Evolutionary conservation across 2,329 filamentous ascomycete genomes (phyloP).

Genomic region (Colletotrichum tofieldiae): DNA sequence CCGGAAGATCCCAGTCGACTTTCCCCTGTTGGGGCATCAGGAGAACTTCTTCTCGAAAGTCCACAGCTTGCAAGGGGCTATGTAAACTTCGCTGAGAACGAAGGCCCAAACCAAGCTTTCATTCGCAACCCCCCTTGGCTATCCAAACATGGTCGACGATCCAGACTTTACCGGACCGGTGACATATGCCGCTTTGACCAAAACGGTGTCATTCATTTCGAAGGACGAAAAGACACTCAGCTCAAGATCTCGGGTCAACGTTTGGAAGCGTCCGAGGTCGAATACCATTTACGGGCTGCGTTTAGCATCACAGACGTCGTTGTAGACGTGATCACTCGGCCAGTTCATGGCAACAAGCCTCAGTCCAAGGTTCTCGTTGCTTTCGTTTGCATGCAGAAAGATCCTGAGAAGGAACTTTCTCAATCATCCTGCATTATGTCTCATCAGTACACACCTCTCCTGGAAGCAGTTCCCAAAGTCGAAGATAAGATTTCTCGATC

Average conservation of each 20-base stretch:
- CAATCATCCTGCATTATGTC: constrained; percentile 1
- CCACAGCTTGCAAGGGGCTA: constrained; percentile 35
- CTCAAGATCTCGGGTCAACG: constrained; percentile 51
- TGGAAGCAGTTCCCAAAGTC: constrained; percentile 1
- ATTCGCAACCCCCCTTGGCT: constrained; percentile 29
- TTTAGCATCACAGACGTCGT: constrained; percentile 29
- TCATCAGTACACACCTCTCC: neutral
- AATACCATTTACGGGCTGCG: constrained; percentile 33
- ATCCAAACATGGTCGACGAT: constrained; percentile 18
- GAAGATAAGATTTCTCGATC: constrained; percentile 2
- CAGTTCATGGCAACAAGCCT: neutral
- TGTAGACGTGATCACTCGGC: constrained; percentile 32
- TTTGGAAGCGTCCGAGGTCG: constrained; percentile 50
- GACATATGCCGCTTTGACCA: constrained; percentile 35
- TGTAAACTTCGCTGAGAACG: constrained; percentile 18
- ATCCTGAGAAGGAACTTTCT: no score
- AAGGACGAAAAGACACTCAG: constrained; percentile 45
- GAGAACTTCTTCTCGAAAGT: constrained; percentile 39
- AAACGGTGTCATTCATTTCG: constrained; percentile 40
- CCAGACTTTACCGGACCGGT: constrained; percentile 42
- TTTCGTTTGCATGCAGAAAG: constrained; percentile 20
- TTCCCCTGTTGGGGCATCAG: constrained; percentile 27
- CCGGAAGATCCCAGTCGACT: constrained; percentile 21
- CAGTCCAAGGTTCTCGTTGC: constrained; percentile 28
- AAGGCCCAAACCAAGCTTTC: constrained; percentile 33